A percentile compares a stretch with the other conserved stretches of the same genome.
phyloP scores from a whole-genome alignment of 2,329 filamentous ascomycete species.

The Fusarium compactum region DNA sequence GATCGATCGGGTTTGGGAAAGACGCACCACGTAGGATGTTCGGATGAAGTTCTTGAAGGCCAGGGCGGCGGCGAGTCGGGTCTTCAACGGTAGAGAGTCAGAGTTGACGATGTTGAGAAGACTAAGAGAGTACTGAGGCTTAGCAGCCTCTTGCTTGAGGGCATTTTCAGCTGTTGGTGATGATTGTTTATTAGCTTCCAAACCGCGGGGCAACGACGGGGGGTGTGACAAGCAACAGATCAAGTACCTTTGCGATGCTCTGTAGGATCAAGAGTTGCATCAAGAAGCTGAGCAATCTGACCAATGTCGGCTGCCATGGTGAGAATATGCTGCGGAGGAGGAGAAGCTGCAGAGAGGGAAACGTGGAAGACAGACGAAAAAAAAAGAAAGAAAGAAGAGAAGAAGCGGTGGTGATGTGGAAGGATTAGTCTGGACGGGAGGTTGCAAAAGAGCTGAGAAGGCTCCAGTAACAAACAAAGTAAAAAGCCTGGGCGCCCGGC shows the following conservation, averaged over 20 bases:
- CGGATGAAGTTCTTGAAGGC: conserved; percentile 99
- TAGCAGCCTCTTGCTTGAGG: conserved; percentile 82
- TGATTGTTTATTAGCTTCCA: conserved; percentile 53
- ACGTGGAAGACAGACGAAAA: conserved; percentile 29
- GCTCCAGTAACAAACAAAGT: conserved; percentile 33
- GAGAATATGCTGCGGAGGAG: conserved; percentile 35
- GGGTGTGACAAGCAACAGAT: conserved; percentile 41
- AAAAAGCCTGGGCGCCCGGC: conserved; percentile 4
- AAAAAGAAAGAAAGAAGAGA: conserved; percentile 27
- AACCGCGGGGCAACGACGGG: conserved; percentile 47
- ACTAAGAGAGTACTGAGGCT: conserved; percentile 86
- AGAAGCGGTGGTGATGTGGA: conserved; percentile 41
- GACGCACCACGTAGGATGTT: conserved; percentile 85
- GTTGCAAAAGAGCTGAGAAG: conserved; percentile 33
- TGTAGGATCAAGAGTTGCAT: conserved; percentile 88
- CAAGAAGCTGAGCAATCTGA: conserved; percentile 82
- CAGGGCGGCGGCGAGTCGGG: conserved; percentile 86
- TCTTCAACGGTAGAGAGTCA: conserved; percentile 77
- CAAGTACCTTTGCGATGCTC: conserved; percentile 87
- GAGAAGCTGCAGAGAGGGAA: conserved; percentile 17
- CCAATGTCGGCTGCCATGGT: conserved; percentile 69
- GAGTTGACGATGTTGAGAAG: conserved; percentile 92
- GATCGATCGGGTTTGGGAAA: conserved; percentile 15
- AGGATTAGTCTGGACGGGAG: conserved; percentile 22
- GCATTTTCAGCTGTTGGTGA: conserved; percentile 77